Evolutionary conservation across 2,329 filamentous ascomycete species (phyloP), one percentile per base, ranked within the genome.

Genomic region (Amphichorda felina): DNA sequence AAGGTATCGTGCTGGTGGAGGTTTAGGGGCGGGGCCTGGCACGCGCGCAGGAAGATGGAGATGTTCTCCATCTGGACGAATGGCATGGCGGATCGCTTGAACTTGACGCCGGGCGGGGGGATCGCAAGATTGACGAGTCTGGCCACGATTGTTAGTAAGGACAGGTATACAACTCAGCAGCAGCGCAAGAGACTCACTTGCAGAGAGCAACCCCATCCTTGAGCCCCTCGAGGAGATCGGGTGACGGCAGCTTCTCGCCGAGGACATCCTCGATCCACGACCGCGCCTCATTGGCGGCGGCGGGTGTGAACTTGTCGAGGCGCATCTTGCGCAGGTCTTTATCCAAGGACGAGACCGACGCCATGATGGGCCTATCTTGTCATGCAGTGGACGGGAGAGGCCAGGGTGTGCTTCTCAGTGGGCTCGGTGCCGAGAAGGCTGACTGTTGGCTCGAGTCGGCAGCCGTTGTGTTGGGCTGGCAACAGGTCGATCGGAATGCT

Each of bases 1-100:
- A 98, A 98, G 45, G 88, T 79, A 59, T 98, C 91, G 64, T 98
- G 91, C 31, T 88, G 79, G 39, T 85, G 87, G 40, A 98, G 76
- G 57, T 79, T 88, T 35, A 98, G 66, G 1, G 91, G 91, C 18
- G 83, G 75, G 34, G 74, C 66, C 59, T 94, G 84, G 64, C 88
- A 94, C 40, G 86, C 87, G 50, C 75, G 78, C 36, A 98, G 75
- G 61, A 95, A 98, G 53, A 94, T 85, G 4, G 88, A 93, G 52
- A 98, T 95, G 56, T 98, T 98, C 59, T 98, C 91, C 88, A 96
- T 96, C 60, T 98, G 91, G 28, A 96, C 89, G 55, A 98, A 98
- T 0, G 91, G 91, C 89, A 96, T 96, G 28, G 77, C 63, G 1
- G 88, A 94, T 53, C 81, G 70, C 62, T 96, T 96, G 72, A 82